Evolutionary conservation across 495 filamentous ascomycete genomes (phyloP), one percentile per base, ranked within the genome.

Genomic region (Trichoderma virens): DNA sequence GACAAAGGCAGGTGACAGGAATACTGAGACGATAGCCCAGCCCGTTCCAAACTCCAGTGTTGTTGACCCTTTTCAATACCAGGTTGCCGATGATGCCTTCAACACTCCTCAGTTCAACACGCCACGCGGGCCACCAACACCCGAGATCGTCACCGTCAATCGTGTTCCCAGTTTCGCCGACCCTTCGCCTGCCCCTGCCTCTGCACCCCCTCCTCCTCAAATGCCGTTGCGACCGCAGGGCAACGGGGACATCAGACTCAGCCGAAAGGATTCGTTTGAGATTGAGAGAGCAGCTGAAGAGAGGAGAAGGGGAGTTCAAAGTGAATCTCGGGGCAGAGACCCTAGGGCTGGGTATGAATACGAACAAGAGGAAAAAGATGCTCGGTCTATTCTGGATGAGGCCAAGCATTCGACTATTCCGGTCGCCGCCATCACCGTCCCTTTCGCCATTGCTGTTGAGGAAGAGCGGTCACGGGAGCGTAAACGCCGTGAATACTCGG

Each of bases 21-120:
- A 62, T 63, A 71, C 62, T 68, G 63, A 45, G 62, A 62, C 30
- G 43, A 41, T 66, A 9, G 59, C 60, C 43, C 45, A 62, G 51
- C 64, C 67, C 31, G 63, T 63, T 11, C 64, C 66, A 31, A 65
- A 71, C 56, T 68, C 65, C 7, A 60, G 71, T 14, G 65, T 82
- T 63, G 79, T 82, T 63, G 79, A 84, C 67, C 78, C 80, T 18
- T 83, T 83, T 69, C 74, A 80, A 65, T 83, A 69, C 60, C 82
- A 82, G 67, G 81, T 82, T 64, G 32, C 71, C 16, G 73, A 79
- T 60, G 77, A 80, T 69, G 78, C 79, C 56, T 83, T 81, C 61
- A 67, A 66, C 38, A 78, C 79, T 25, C 78, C 79, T 9, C 59
- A 63, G 7, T 64, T 70, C 62, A 65, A 67, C 31, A 75, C 73